A percentile compares a stretch with the other conserved stretches of the same genome.
These are phyloP conservation scores for Glycine tomentella DNA, from an alignment of 306 rosid genomes.

Conservation along the genomic window DNA sequence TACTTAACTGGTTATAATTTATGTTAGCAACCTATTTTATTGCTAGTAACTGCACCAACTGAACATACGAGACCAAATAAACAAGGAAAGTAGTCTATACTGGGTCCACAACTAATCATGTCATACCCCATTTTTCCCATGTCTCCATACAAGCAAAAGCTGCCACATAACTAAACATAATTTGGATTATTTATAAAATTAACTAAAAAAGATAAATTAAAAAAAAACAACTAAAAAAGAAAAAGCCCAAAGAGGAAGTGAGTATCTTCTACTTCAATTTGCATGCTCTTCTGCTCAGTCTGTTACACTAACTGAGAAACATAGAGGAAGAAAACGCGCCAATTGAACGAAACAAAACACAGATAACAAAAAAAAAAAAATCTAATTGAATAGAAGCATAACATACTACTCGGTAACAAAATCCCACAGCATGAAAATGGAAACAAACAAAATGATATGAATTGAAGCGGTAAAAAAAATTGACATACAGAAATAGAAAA, in stretches of 20 bases:
- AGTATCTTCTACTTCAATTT: background rate
- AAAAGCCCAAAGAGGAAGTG: no score
- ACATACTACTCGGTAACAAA: background rate
- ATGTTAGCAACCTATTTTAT: background rate
- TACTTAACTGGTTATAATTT: conserved; percentile 11
- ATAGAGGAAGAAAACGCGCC: conserved; percentile 6
- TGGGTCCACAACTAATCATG: conserved; percentile 20
- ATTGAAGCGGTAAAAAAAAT: background rate
- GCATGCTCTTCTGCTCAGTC: background rate
- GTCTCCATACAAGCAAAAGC: conserved; percentile 14
- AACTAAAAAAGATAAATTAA: no score
- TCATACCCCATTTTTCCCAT: conserved; percentile 15
- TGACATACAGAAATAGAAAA: background rate
- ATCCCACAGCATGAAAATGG: background rate
- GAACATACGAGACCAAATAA: background rate
- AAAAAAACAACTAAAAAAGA: no score
- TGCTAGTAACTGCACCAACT: conserved; percentile 24
- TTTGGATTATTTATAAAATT: no score
- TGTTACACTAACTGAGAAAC: conserved; percentile 6
- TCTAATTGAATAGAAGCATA: background rate
- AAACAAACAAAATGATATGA: background rate
- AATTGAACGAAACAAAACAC: background rate
- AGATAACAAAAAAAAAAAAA: background rate
- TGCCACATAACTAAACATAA: background rate
- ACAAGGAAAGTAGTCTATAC: background rate